Conservation (phyloP, 148 eudicot species). For the Vaccinium corymbosum region DNA sequence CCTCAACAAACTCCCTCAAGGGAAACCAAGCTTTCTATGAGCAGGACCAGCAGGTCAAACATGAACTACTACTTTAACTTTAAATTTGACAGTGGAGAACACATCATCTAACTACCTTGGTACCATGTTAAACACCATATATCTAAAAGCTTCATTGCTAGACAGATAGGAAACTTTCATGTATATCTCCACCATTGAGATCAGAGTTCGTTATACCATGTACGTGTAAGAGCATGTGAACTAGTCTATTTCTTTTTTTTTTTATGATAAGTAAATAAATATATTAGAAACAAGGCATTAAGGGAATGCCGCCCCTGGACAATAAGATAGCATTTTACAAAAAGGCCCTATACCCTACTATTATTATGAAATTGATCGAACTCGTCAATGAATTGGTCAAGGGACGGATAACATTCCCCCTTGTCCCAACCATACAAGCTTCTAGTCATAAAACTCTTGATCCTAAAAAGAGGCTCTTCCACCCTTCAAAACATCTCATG, state of each 20-base stretch:
- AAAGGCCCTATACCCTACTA: too few relatives aligned
- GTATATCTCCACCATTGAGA: neutral
- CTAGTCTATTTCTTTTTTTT: neutral
- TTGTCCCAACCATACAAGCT: too few relatives aligned
- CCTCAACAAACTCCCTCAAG: conserved; percentile 5
- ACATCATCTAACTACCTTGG: neutral
- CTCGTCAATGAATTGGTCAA: too few relatives aligned
- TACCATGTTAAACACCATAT: neutral
- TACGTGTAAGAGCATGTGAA: neutral
- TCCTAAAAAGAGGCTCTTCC: too few relatives aligned
- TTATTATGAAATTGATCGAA: too few relatives aligned
- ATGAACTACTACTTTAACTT: neutral
- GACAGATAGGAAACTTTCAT: neutral
- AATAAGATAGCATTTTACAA: too few relatives aligned
- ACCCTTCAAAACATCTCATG: too few relatives aligned
- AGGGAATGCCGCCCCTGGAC: too few relatives aligned
- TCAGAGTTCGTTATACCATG: neutral
- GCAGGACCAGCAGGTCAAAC: neutral
- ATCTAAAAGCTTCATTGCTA: neutral
- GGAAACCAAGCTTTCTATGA: neutral
- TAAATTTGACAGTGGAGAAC: neutral
- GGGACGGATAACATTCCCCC: too few relatives aligned
- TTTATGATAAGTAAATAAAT: too few relatives aligned
- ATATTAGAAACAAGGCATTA: too few relatives aligned
- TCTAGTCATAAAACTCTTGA: too few relatives aligned